Evolutionary conservation across 2,329 filamentous ascomycete species (phyloP).

Genomic region (Cladosporium halotolerans): DNA sequence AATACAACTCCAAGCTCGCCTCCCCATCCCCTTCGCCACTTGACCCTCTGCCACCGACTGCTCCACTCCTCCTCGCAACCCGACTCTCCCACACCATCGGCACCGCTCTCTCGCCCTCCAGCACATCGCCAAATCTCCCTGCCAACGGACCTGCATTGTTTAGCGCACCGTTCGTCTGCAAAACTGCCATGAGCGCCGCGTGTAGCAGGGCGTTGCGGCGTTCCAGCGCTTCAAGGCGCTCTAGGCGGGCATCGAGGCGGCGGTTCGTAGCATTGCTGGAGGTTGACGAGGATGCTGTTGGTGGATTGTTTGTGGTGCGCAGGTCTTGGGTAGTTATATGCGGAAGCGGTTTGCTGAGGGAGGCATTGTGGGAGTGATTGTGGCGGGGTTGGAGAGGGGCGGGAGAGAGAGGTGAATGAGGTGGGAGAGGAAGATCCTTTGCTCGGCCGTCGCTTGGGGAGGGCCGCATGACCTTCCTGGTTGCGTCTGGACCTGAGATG

Average conservation of each 20-base stretch:
- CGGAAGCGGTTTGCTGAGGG: not conserved
- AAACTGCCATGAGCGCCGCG: constrained; percentile 35
- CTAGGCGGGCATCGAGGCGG: constrained; percentile 29
- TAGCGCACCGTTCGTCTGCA: constrained; percentile 31
- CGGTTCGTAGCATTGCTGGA: not conserved
- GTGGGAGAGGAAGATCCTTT: constrained; percentile 21
- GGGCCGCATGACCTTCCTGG: not conserved
- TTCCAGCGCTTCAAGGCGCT: constrained; percentile 34
- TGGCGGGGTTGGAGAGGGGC: constrained; percentile 5
- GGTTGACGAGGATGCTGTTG: constrained; percentile 7
- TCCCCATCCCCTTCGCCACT: constrained; percentile 24
- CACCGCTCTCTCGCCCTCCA: not conserved
- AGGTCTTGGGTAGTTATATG: constrained; percentile 12
- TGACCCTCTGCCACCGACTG: constrained; percentile 19
- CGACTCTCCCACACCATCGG: constrained; percentile 27
- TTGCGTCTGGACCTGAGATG: constrained; percentile 24
- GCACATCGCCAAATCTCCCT: not conserved
- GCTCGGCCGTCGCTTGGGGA: constrained; percentile 10
- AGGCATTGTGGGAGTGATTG: not conserved
- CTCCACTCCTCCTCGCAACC: constrained; percentile 24
- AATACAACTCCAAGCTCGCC: constrained; percentile 32
- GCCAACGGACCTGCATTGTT: constrained; percentile 23
- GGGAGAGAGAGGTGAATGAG: constrained; percentile 19
- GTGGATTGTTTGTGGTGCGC: constrained; percentile 3
- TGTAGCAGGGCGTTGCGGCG: constrained; percentile 35